Base-by-base conservation (phyloP, 2,329 filamentous ascomycete genomes). In the Microcera coccophila region DNA sequence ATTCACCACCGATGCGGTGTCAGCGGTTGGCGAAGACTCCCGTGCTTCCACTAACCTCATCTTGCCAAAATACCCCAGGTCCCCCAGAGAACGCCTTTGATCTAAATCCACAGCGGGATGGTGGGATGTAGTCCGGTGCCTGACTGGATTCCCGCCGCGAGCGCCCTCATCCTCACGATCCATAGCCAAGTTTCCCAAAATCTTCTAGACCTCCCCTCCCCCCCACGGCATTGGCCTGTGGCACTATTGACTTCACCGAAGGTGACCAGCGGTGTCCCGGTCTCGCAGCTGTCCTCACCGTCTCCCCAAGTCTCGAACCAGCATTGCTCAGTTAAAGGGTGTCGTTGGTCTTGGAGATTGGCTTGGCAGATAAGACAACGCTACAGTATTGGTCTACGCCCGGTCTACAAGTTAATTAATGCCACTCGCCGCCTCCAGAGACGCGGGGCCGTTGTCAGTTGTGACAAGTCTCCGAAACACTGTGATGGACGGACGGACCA, bases 1-100 rank as follows among this genome's bases (percentile, higher is more conserved):
- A 36, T 36, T 49, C 44, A 39, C 50, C 51, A 41, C 47, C 42
- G 53, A 48, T 52, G 53, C 39, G 40, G 24, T 39, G 34, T 29
- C 44, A 48, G 40, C 39, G 34, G 15, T 29, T 41, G 21, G 21
- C 34, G 12, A 12, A 32, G 38, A 41, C 38, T 52, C 31, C 36
- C 37, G 51, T 39, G 40, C 39, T 31, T 39, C 26, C n/a, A n/a
- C 7, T 39, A 31, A 47, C 41, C 44, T 26, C 22, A 7, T 7
- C 7, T 26, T 26, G 22, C 22, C 12, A 12, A 26, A 7, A 7
- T 26, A 26, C 22, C 7, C 22, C 22, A 26, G 22, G 12, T 7
- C 22, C 22, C 22, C 12, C 7, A 7, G 22, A 26, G 12, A 7
- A 8, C 29, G 12, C 29, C 15, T 32, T n/a, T 5, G 29, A 32